Evolutionary conservation across 768 basidiomycete species (phyloP).

Genomic region (Butyriboletus loyo): DNA sequence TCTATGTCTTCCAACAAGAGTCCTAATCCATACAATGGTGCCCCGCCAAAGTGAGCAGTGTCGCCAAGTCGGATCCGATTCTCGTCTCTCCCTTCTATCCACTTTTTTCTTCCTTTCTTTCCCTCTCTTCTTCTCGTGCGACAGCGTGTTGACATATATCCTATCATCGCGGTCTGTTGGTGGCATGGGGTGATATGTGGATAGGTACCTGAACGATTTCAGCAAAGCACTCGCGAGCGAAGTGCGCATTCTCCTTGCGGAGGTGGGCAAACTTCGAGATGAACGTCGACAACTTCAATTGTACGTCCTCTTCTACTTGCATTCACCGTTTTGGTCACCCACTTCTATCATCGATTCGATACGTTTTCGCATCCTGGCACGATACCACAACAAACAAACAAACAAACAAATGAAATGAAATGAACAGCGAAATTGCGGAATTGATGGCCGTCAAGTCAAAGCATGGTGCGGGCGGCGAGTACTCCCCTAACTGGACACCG

Average conservation of each 20-base stretch:
- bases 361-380: background rate
- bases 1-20: slow-evolving; percentile 35
- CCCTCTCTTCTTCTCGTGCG: background rate
- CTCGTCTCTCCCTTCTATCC: background rate
- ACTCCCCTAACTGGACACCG: slow-evolving; percentile 70
- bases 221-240: slow-evolving; percentile 61
- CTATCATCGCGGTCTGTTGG: background rate
- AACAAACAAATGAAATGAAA: background rate
- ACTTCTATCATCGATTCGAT: background rate
- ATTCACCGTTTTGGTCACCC: background rate
- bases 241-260: slow-evolving; percentile 58
- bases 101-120: background rate
- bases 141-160: slow-evolving; percentile 6
- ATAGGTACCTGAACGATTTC: slow-evolving; percentile 56
- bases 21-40: slow-evolving; percentile 30
- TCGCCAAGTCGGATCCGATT: background rate
- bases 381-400: background rate
- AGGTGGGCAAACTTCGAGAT: slow-evolving; percentile 59
- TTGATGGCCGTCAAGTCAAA: slow-evolving; percentile 82
- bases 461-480: slow-evolving; percentile 77
- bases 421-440: slow-evolving; percentile 73
- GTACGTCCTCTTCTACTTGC: slow-evolving; percentile 34
- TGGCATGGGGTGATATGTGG: background rate
- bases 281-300: slow-evolving; percentile 56
- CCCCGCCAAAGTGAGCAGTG: slow-evolving; percentile 32